phyloP scores from a whole-genome alignment of 352 stramenopile species.

The Thraustochytrium striatum region DNA sequence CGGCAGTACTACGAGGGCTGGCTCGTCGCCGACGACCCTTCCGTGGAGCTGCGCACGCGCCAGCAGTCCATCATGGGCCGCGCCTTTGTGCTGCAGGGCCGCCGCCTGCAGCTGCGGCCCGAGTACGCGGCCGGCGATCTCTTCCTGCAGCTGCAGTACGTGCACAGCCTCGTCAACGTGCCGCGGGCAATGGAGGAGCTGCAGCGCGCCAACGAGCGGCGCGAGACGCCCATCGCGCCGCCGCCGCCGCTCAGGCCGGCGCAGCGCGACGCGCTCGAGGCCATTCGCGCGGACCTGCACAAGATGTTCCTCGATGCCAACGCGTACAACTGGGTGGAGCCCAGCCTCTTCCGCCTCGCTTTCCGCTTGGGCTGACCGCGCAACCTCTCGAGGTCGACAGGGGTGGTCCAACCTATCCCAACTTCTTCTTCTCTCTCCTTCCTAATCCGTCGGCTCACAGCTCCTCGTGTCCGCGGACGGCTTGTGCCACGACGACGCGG shows the following conservation, averaged over 20 bases:
- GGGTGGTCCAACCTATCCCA: too few species aligned
- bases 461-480: background rate
- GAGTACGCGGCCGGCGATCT: constrained; percentile 27
- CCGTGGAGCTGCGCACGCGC: constrained; percentile 32
- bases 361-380: background rate
- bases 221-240: background rate
- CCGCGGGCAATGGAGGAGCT: constrained; percentile 11
- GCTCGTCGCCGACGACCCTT: constrained; percentile 49
- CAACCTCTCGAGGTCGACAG: too few species aligned
- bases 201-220: background rate
- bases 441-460: background rate
- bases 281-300: background rate
- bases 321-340: constrained; percentile 44
- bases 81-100: constrained; percentile 13
- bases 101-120: constrained; percentile 27
- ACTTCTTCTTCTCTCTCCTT: background rate
- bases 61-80: constrained; percentile 20
- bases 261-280: background rate
- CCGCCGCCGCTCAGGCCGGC: background rate
- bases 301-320: background rate
- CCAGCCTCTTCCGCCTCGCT: constrained; percentile 18
- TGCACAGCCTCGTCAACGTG: constrained; percentile 24
- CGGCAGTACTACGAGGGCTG: constrained; percentile 26
- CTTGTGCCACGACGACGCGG: background rate
- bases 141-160: constrained; percentile 50